Conservation (phyloP, 148 eudicot genomes). For the Limonium bicolor region DNA sequence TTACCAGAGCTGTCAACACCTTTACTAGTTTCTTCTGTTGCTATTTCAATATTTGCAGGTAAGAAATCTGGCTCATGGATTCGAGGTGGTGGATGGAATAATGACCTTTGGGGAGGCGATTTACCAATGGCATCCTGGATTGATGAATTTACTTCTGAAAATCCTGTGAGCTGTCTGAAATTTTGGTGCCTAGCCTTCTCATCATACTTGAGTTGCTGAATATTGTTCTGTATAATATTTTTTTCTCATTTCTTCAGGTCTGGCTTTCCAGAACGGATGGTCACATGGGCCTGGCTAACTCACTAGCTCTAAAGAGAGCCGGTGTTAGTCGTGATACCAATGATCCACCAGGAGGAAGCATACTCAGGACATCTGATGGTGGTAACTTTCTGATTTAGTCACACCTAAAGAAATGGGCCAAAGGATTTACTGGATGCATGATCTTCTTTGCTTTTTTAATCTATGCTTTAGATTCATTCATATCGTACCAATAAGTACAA, state of each 20-base stretch:
- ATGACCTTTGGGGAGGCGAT: slow-evolving; percentile 93
- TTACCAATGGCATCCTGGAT: slow-evolving; percentile 76
- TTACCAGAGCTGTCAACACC: not conserved
- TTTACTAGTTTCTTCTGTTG: not conserved
- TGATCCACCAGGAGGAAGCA: slow-evolving; percentile 70
- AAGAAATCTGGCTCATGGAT: slow-evolving; percentile 68
- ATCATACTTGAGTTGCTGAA: not conserved
- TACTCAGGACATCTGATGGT: slow-evolving; percentile 36
- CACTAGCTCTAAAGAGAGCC: slow-evolving; percentile 64
- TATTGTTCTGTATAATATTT: not conserved
- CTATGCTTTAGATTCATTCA: not conserved
- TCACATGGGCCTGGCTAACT: slow-evolving; percentile 93
- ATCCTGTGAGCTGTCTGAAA: slow-evolving; percentile 47
- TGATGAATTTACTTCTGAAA: slow-evolving; percentile 70
- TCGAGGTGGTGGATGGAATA: slow-evolving; percentile 96
- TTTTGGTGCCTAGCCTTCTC: not conserved
- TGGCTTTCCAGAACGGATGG: slow-evolving; percentile 92
- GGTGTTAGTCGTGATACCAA: slow-evolving; percentile 41
- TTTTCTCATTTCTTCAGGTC: slow-evolving; percentile 51
- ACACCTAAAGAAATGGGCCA: not conserved
- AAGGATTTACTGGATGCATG: too few relatives aligned
- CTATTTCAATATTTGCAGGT: slow-evolving; percentile 24
- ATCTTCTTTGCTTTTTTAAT: not conserved
- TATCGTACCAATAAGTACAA: not conserved
- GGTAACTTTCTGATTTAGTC: slow-evolving; percentile 20